Evolutionary conservation across 1,284 basidiomycete species (phyloP), one percentile per base, ranked within the genome.

Genomic region (Cutaneotrichosporon cavernicola): DNA sequence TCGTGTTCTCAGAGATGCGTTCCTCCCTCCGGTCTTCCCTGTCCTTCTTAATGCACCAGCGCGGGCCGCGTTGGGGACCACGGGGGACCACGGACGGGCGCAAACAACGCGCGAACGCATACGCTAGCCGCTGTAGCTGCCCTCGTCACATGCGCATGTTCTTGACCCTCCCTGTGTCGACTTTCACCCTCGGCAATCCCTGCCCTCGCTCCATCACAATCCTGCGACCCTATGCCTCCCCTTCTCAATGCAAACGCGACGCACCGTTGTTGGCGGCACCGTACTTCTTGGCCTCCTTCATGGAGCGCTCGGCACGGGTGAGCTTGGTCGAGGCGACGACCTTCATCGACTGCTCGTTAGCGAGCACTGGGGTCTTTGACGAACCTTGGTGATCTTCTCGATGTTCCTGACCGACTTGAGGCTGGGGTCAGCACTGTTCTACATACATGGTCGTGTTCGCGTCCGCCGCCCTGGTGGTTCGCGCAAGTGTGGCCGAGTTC

Each of bases 271-370:
- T 97, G 78, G 96, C 92, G 69, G 88, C 79, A 74, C 97, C 97
- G 83, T 98, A 99, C 78, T 89, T 83, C 86, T 98, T 97, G 76
- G 94, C 97, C 69, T 88, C 87, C 70, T 85, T 83, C 94, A 99
- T 98, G 71, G 96, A 94, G 76, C 89, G 87, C 85, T 95, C 92
- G 64, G 96, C 95, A 84, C 96, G 96, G 80, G 88, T 87, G 64
- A 99, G 88, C 83, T 97, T 96, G 67, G 95, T 97, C 62, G 96
- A 97, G 65, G 96, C 97, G 86, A 98, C 97, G 87, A 95, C 92
- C 86, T 97, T 98, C 96, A 98, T 99, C 64, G 95, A 97, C 92
- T 97, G 76, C 40, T 36, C 38, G 51, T 63, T n/a, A 64, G 56
- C 63, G 38, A 18, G 40, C 21, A 22, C 4, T 49, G 16, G 43